Base-by-base conservation (phyloP, 495 filamentous ascomycete genomes). In the Lepraria neglecta region DNA sequence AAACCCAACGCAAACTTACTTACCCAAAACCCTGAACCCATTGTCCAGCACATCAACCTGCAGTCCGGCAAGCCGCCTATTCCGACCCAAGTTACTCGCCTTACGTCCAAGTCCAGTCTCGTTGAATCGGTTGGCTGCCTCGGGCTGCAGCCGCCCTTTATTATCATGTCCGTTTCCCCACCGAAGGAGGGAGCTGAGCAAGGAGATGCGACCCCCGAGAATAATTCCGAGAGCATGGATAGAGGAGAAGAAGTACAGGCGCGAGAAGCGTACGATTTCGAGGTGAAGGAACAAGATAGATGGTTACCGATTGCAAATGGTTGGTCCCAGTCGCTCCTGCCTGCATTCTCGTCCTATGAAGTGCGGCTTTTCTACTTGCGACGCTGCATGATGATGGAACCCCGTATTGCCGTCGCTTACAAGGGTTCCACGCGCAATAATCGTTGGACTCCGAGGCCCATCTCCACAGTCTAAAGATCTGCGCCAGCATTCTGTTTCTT, bases 261-360 rank as follows among this genome's bases (percentile, higher is more conserved):
- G 71, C 82, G 85, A 65, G 80, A 78, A 73, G 81, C 82, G 80
- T 91, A 87, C 80, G 94, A 97, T 78, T 96, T 97, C 75, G 94
- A 98, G 78, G 95, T 98, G 76, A 98, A 98, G 80, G 94, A 98
- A 76, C 94, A 98, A 76, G 94, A 98, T 78, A 81, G 94, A 81
- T 98, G 94, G 94, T 86, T 98, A 75, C 94, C 94, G 77, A 98
- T 98, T 85, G 94, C 94, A 79, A 98, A 98, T 92, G 94, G 94
- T 98, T 84, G 84, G 89, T 91, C 71, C 75, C 74, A 70, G 73
- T 77, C 72, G 66, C 69, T 69, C 75, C 75, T 73, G 74, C 76
- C 72, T 80, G 77, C 78, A 75, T 70, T 75, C 72, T 72, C 68
- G 73, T 73, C 71, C 72, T 75, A 70, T 79, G 75, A 80, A 82